Conservation (phyloP, 163 green algal species). For the Scenedesmus sp. region DNA sequence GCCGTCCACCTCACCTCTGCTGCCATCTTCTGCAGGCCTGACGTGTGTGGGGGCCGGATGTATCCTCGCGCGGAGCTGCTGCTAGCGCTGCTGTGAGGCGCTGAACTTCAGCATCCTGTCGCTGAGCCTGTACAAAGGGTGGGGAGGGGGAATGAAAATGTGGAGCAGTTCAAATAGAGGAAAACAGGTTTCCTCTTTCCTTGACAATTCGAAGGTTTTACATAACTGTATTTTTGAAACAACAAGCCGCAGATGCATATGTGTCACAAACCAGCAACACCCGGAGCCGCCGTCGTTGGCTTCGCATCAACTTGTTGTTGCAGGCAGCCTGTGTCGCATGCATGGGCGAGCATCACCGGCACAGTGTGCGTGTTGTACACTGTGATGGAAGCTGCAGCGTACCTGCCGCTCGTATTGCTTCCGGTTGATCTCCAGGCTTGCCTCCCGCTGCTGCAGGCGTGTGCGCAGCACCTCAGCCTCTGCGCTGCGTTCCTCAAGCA, state of each 20-base stretch:
- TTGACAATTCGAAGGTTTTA: no score
- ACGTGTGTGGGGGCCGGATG: slow-evolving; percentile 21
- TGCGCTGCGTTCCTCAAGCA: slow-evolving; percentile 57
- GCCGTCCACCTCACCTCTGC: slow-evolving; percentile 27
- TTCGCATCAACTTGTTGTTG: no score
- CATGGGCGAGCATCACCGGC: not conserved
- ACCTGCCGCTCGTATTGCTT: slow-evolving; percentile 65
- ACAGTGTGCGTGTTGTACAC: no score
- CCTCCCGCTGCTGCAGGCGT: slow-evolving; percentile 69
- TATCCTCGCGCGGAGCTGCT: slow-evolving; percentile 52
- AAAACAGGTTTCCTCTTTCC: no score
- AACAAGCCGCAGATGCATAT: not conserved
- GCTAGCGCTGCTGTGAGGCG: slow-evolving; percentile 28
- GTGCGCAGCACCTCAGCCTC: slow-evolving; percentile 54
- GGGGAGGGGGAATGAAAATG: no score
- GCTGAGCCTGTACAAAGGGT: slow-evolving; percentile 12
- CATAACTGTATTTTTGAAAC: no score
- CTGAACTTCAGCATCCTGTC: slow-evolving; percentile 43
- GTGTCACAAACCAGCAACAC: not conserved
- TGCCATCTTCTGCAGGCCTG: slow-evolving; percentile 58
- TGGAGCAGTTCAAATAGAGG: no score
- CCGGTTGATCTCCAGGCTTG: slow-evolving; percentile 60
- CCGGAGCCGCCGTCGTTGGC: no score
- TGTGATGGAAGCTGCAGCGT: not conserved
- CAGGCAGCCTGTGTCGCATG: no score